Evolutionary conservation across 352 stramenopile genomes (phyloP), one percentile per base, ranked within the genome.

Genomic region (Globisporangium parvum): DNA sequence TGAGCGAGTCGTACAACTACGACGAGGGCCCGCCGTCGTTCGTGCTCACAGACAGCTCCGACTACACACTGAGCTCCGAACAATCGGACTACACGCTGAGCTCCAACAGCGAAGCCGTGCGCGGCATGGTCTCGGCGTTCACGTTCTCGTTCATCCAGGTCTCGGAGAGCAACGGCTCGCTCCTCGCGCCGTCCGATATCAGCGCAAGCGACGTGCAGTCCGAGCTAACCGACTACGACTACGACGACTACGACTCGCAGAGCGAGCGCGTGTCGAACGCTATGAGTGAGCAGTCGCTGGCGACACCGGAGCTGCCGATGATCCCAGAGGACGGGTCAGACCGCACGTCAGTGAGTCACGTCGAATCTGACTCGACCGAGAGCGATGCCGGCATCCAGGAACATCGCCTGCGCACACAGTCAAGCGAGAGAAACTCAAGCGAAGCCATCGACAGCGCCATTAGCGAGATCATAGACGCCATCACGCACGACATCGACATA

Each of bases 131-230:
- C 35, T 66, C 67, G 51, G 73, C 69, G 57, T 88, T 88, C 54
- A 80, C 75, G 11, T 88, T 88, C 62, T 88, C 77, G 37, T 88
- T 86, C 59, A 88, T 88, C 52, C 73, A 88, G 54, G 68, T 80
- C 37, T 80, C 68, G 18, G 70, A 77, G 45, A 42, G 59, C 33
- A 73, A 63, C 47, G 66, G 60, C 47, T 77, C 53, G 28, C 60
- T 50, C 28, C 66, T 63, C 39, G 49, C 51, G 21, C 45, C 41
- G 35, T 61, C 59, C 18, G 35, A 59, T 24, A 46, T 59, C 17
- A 39, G 47, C 18, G 41, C 39, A 18, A 50, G 52, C 3, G 50
- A 59, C 21, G 47, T 50, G 12, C 49, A 61, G 10, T 59, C 41
- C 6, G 31, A 59, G 12, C 46, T 37, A 5, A 58, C 45, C 3